Evolutionary conservation across 768 basidiomycete species (phyloP), one percentile per base, ranked within the genome.

Genomic region (Tephrocybe sp.): DNA sequence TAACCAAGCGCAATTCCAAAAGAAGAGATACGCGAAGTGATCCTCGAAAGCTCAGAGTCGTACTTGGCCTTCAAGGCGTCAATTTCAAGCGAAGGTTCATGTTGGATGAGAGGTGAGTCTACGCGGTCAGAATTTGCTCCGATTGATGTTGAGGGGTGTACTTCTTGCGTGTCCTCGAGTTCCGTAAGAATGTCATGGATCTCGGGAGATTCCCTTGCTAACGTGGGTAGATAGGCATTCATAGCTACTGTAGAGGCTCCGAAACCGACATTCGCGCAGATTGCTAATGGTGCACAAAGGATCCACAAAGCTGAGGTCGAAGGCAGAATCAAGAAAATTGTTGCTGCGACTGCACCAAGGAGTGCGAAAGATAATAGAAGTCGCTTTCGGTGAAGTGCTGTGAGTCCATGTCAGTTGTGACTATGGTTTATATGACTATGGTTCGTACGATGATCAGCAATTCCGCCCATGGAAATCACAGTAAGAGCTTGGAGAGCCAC

Each of bases 401-500:
- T n/a, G 37, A 55, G 21, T 51, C 34, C 35, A 32, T 24, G 40
- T 35, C 28, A 52, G 18, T 15, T 21, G n/a, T n/a, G n/a, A n/a
- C n/a, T n/a, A n/a, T n/a, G n/a, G n/a, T n/a, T n/a, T n/a, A n/a
- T n/a, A n/a, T n/a, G n/a, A n/a, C n/a, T 21, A 21, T 2, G 9
- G 30, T 40, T 43, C 89, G 51, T 58, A 95, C 93, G 84, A 54
- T 89, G 83, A 68, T 98, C 92, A 1, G 95, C 96, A 47, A 96
- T 84, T 13, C 84, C 84, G 6, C 92, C 92, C 77, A 97, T 89
- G 5, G 95, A 94, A 47, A 99, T 93, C 31, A 99, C 93, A 0
- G 87, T 91, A n/a, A 98, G 60, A 0, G 94, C 95, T 64, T 98
- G 95, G 0, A 96, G 67, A 0, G 87, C 87, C 1, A 98, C 95